phyloP scores from a whole-genome alignment of 2,329 filamentous ascomycete species.

The Capronia americana region DNA sequence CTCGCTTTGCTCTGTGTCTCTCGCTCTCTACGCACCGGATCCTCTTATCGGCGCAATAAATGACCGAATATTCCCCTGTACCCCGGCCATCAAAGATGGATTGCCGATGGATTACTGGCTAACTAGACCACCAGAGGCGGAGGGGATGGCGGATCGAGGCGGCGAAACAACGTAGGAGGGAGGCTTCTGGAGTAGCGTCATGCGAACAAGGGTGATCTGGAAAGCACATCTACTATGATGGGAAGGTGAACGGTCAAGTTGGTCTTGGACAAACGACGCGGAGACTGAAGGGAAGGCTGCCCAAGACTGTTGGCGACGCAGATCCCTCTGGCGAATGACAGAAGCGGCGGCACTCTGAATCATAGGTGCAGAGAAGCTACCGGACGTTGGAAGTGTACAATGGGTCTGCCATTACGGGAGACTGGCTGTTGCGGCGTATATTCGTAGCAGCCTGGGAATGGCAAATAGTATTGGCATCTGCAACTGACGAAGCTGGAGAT shows the following conservation, averaged over 20 bases:
- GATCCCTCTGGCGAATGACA: conserved; percentile 14
- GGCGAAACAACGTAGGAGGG: background rate
- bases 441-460: conserved; percentile 18
- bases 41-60: conserved; percentile 38
- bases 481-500: conserved; percentile 12
- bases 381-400: conserved; percentile 2
- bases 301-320: conserved; percentile 17
- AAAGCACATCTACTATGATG: conserved; percentile 19
- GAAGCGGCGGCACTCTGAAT: conserved; percentile 5
- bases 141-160: background rate
- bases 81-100: conserved; percentile 38
- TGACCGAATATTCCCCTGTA: conserved; percentile 38
- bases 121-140: conserved; percentile 13
- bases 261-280: conserved; percentile 11
- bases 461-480: conserved; percentile 17
- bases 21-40: conserved; percentile 33
- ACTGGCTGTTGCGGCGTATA: conserved; percentile 4
- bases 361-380: conserved; percentile 8
- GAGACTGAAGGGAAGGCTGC: conserved; percentile 11
- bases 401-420: conserved; percentile 2
- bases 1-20: background rate
- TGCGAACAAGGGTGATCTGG: conserved; percentile 17
- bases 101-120: conserved; percentile 17
- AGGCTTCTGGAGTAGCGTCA: conserved; percentile 18
- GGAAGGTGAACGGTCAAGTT: conserved; percentile 5